phyloP scores from a whole-genome alignment of 805 yeast genomes.

The Lachancea dasiensis region DNA sequence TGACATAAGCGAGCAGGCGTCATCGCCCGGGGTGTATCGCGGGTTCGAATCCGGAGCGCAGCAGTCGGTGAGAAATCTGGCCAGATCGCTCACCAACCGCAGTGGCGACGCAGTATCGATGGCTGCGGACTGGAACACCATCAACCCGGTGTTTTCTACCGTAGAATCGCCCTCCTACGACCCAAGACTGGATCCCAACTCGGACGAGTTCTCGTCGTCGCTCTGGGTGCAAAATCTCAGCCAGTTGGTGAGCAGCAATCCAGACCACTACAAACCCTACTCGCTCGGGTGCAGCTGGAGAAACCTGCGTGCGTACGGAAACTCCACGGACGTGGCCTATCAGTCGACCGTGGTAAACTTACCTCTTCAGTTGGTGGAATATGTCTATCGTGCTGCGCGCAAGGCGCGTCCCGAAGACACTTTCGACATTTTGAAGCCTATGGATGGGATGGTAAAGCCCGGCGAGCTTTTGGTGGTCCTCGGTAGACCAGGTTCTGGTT shows the following conservation, averaged over 20 bases:
- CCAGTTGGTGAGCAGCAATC: slow-evolving; percentile 46
- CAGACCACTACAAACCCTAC: slow-evolving; percentile 58
- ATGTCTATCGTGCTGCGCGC: slow-evolving; percentile 20
- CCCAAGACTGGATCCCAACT: slow-evolving; percentile 51
- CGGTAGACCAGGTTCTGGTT: slow-evolving; percentile 78
- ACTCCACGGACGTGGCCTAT: slow-evolving; percentile 62
- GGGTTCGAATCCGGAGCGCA: slow-evolving; percentile 1
- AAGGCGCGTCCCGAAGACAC: slow-evolving; percentile 24
- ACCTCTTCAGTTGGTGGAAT: slow-evolving; percentile 27
- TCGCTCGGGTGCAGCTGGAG: slow-evolving; percentile 55
- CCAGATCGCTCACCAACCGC: slow-evolving; percentile 3
- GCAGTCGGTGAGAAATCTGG: slow-evolving; percentile 5
- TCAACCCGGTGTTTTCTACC: slow-evolving; percentile 23
- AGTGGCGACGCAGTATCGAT: no score
- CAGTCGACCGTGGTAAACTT: slow-evolving; percentile 52
- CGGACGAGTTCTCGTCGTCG: slow-evolving; percentile 52
- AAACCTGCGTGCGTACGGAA: slow-evolving; percentile 55
- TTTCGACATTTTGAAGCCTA: slow-evolving; percentile 54
- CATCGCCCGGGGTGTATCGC: background rate
- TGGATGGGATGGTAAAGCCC: slow-evolving; percentile 57
- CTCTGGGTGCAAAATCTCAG: slow-evolving; percentile 65
- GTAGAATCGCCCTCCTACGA: slow-evolving; percentile 23
- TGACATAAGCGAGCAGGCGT: no score
- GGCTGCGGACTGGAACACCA: slow-evolving; percentile 9
- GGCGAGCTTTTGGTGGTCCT: slow-evolving; percentile 65